Base-by-base conservation (phyloP, 2,329 filamentous ascomycete species). In the Pseudopithomyces chartarum region DNA sequence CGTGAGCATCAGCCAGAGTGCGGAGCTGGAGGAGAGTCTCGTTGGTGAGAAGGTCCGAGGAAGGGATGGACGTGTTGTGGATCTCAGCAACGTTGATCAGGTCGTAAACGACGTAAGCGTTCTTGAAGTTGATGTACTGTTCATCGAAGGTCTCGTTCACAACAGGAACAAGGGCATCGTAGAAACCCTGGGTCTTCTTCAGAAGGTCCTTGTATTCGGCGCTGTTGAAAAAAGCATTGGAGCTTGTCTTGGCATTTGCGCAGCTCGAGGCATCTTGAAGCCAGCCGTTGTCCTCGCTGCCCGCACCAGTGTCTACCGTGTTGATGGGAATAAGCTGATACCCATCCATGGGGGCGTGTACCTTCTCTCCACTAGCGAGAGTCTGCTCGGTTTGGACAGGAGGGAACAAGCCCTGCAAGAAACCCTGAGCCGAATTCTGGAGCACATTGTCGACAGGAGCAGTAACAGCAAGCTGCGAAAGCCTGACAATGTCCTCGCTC, bases 361-460 rank as follows among this genome's bases (percentile, higher is more conserved):
- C 80, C 3, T 77, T 79, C 20, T 84, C 85, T 48, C 89, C 89
- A 74, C 96, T 92, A 66, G 85, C 85, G 39, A 97, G 84, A 2
- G 80, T 86, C 76, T 90, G 82, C 34, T 81, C 71, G 2, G 65
- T 69, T 45, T 70, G 64, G 1, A 88, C 85, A 1, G 93, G 91
- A 10, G 93, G 93, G 73, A 97, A 97, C 19, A 97, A 82, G 29
- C 87, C 92, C 78, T 97, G 93, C 29, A 94, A 78, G 79, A 96
- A 97, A 32, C 86, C 90, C 44, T 85, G 81, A 56, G 91, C 91
- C 2, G 91, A 94, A 77, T 85, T 90, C 73, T 93, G 89, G 29
- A 97, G 84, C 17, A 97, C 91, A 42, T 82, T 83, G 75, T 96
- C 90, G 53, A 84, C 78, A 0, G 93, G 91, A 0, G 92, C 84